Base-by-base conservation (phyloP, 805 yeast genomes). In the Jamesozyma hellenica region DNA sequence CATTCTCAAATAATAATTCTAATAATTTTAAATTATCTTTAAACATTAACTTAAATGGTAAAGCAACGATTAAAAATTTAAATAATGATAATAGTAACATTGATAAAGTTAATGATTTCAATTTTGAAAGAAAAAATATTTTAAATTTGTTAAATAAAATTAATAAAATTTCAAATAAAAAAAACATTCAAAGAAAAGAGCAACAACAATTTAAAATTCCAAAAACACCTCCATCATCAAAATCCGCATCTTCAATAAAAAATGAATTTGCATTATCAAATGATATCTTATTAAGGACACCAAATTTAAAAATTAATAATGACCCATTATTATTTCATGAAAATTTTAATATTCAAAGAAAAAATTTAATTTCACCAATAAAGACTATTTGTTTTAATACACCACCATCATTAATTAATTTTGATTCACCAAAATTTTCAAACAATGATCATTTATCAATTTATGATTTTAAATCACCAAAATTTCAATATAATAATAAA, bases 321-420 rank as follows among this genome's bases (percentile, higher is more conserved):
- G 23, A 21, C 8, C 23, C 23, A 21, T 21, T 21, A 21, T 21
- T 21, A 21, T 21, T 21, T 21, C 5, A 21, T 21, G 23, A 21
- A 21, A 21, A 21, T 21, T 21, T 21, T 21, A 21, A 21, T 21
- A 6, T 11, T 32, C 14, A 21, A 21, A 21, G 11, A 11, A 27
- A 12, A 27, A 11, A 27, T 6, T 12, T n/a, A 27, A 6, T 12
- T 27, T 37, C 49, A 4, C 48, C 46, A 18, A 27, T n/a, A 23
- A 33, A 34, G 3, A 23, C 31, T 13, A 37, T 28, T 3, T 49
- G 46, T 26, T 51, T 54, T 31, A 51, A 51, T 34, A 54, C 61
- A 3, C 61, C 63, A 3, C 60, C 63, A 8, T 56, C 63, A 3
- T 51, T 52, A 44, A 37, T 55, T 12, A 53, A 48, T 33, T 47